These are phyloP conservation scores for Plasmodium gonderi DNA, from an alignment of 169 alveolate genomes.

Conservation along the genomic window DNA sequence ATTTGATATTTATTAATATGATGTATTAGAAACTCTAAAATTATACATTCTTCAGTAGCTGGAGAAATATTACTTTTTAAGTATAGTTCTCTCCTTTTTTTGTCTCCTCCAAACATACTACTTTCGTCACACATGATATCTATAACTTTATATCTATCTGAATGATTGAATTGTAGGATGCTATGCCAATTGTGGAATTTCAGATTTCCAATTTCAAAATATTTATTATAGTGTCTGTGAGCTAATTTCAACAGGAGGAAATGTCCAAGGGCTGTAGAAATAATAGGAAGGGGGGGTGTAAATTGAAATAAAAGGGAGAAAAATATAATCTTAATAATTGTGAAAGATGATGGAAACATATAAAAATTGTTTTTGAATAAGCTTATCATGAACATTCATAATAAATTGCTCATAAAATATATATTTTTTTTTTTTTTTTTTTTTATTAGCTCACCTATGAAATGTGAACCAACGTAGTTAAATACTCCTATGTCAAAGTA, in stretches of 20 bases:
- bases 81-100: slow-evolving; percentile 26
- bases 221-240: slow-evolving; percentile 1
- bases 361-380: too few relatives aligned
- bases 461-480: slow-evolving; percentile 34
- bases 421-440: too few relatives aligned
- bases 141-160: slow-evolving; percentile 39
- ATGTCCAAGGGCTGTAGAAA: slow-evolving; percentile 26
- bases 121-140: slow-evolving; percentile 42
- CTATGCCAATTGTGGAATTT: slow-evolving; percentile 36
- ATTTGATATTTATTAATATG: slow-evolving; percentile 39
- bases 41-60: slow-evolving; percentile 22
- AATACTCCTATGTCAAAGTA: slow-evolving; percentile 19
- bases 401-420: too few relatives aligned
- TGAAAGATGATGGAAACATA: too few relatives aligned
- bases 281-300: background rate
- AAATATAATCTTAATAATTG: background rate
- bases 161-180: slow-evolving; percentile 10
- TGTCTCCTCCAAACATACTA: background rate
- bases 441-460: slow-evolving; percentile 32
- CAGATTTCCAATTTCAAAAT: slow-evolving; percentile 18
- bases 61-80: background rate
- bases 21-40: slow-evolving; percentile 43
- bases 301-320: background rate
- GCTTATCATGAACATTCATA: too few relatives aligned
- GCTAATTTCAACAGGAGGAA: slow-evolving; percentile 30